Percentiles rank a stretch among this genome's conserved stretches.
Conservation (phyloP, 371 early-diverging fungal species). For the Rhizopus delemar region DNA sequence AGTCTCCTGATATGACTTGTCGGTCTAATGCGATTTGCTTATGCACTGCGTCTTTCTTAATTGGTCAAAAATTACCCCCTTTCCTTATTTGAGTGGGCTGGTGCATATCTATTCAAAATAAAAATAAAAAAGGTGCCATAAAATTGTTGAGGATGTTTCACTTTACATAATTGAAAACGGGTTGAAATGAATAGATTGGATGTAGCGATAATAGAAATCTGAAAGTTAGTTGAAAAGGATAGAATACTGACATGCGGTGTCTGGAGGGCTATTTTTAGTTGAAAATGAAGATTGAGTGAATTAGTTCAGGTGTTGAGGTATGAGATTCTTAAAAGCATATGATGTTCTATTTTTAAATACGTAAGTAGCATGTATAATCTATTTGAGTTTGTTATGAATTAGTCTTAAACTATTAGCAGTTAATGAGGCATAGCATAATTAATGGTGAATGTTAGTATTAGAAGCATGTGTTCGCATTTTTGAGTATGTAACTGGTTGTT, state of each 20-base stretch:
- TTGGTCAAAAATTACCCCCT: background rate
- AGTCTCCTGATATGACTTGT: background rate
- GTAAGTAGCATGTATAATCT: background rate
- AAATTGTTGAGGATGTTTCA: constrained; percentile 6
- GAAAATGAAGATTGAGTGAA: constrained; percentile 1
- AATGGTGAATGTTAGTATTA: too few species aligned
- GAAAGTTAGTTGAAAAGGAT: constrained; percentile 3
- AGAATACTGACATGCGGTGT: background rate
- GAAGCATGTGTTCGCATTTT: too few species aligned
- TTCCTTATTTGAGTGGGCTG: constrained; percentile 1
- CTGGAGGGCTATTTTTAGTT: background rate
- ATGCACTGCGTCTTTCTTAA: background rate
- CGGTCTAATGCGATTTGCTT: background rate
- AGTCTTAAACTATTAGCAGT: constrained; percentile 15
- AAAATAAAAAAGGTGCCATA: constrained; percentile 2
- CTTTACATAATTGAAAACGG: constrained; percentile 3
- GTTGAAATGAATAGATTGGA: background rate
- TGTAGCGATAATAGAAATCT: constrained; percentile 3
- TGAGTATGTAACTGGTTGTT: background rate
- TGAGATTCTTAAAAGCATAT: constrained; percentile 11
- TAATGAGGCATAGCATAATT: background rate
- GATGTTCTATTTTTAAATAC: background rate
- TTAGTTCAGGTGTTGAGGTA: constrained; percentile 1
- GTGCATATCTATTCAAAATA: constrained; percentile 12
- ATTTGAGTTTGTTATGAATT: constrained; percentile 2